Evolutionary conservation across 2,329 filamentous ascomycete genomes (phyloP).

Genomic region (Ceratocystis smalleyi): DNA sequence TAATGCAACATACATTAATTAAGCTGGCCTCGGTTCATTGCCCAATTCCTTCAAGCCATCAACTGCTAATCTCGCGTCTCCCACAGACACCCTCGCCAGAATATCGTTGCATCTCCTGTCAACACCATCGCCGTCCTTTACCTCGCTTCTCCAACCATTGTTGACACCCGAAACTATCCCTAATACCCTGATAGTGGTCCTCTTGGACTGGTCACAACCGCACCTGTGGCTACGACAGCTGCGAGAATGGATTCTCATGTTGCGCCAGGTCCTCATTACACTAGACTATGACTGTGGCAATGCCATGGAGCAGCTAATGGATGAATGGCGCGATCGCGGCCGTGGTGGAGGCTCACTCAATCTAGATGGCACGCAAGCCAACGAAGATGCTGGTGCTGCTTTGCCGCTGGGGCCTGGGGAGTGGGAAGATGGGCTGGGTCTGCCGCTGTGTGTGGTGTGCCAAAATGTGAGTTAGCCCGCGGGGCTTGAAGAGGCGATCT

Average conservation of each 20-base stretch:
- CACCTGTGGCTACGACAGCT: constrained; percentile 85
- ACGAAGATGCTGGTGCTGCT: constrained; percentile 49
- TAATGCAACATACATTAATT: too few relatives aligned
- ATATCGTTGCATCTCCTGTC: constrained; percentile 79
- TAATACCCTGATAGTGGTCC: constrained; percentile 72
- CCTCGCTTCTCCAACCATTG: constrained; percentile 66
- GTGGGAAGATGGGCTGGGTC: constrained; percentile 77
- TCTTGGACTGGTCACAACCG: constrained; percentile 92
- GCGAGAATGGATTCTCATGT: constrained; percentile 72
- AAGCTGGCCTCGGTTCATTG: too few relatives aligned
- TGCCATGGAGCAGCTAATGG: constrained; percentile 75
- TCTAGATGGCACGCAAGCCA: constrained; percentile 46
- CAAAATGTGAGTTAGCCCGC: constrained; percentile 54
- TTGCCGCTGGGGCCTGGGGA: constrained; percentile 75
- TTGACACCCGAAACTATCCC: constrained; percentile 71
- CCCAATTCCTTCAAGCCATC: neutral
- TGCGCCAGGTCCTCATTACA: constrained; percentile 60
- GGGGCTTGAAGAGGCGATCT: neutral
- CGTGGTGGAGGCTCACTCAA: constrained; percentile 47
- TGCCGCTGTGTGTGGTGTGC: constrained; percentile 87
- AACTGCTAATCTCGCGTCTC: neutral
- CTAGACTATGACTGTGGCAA: constrained; percentile 63
- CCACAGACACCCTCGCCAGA: constrained; percentile 67
- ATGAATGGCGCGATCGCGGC: constrained; percentile 60
- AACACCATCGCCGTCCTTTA: constrained; percentile 69